A percentile compares a stretch with the other conserved stretches of the same genome.
Evolutionary conservation across 1,139 yeast genomes (phyloP).

Genomic region (Yamadazyma taylorii): DNA sequence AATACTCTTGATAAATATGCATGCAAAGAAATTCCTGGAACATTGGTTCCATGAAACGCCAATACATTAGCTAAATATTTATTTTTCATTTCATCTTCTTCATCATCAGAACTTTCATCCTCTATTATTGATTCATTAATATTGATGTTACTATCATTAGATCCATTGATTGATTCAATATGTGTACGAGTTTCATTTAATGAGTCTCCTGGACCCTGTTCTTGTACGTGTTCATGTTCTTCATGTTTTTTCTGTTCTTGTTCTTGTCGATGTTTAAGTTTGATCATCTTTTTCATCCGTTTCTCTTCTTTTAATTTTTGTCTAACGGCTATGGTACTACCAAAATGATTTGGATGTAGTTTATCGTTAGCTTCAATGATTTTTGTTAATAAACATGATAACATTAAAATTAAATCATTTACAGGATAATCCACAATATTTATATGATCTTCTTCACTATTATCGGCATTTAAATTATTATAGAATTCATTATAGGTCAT

Average conservation of each 20-base stretch:
- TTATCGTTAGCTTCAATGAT: slow-evolving; percentile 92
- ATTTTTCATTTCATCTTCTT: slow-evolving; percentile 49
- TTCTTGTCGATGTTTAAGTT: slow-evolving; percentile 12
- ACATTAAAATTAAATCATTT: slow-evolving; percentile 76
- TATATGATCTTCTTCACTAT: slow-evolving; percentile 51
- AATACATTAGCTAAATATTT: slow-evolving; percentile 71
- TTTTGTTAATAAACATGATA: slow-evolving; percentile 78
- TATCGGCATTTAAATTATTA: slow-evolving; percentile 30
- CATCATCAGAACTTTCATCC: slow-evolving; percentile 35
- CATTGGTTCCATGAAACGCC: slow-evolving; percentile 93
- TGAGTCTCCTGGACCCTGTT: not conserved
- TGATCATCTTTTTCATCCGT: slow-evolving; percentile 23
- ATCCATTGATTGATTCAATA: slow-evolving; percentile 3
- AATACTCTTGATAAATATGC: slow-evolving; percentile 87
- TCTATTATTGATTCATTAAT: slow-evolving; percentile 19
- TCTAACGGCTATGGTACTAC: slow-evolving; percentile 48
- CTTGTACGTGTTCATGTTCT: slow-evolving; percentile 9
- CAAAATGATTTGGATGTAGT: slow-evolving; percentile 71
- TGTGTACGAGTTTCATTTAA: slow-evolving; percentile 7
- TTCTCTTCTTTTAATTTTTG: slow-evolving; percentile 44
- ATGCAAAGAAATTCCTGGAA: slow-evolving; percentile 89
- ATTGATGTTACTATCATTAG: slow-evolving; percentile 8
- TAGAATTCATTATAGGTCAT: slow-evolving; percentile 47
- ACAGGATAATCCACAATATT: slow-evolving; percentile 86
- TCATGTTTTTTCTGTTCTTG: slow-evolving; percentile 15